A percentile compares a stretch with the other conserved stretches of the same genome.
phyloP scores from a whole-genome alignment of 176 grass and related monocot genomes.

The Eragrostis curvula region DNA sequence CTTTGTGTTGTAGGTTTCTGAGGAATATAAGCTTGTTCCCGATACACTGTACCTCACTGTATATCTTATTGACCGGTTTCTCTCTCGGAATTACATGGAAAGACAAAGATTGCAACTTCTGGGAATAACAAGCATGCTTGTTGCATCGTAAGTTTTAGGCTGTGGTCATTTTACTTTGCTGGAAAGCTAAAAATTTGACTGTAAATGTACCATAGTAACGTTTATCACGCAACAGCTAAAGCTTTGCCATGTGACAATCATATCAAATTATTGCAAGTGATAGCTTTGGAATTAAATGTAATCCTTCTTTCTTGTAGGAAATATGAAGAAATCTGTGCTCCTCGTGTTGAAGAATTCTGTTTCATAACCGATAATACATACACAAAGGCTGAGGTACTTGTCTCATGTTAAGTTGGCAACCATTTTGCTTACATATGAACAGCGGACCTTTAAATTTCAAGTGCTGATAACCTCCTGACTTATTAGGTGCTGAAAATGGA shows the following conservation, averaged over 20 bases:
- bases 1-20: slow-evolving; percentile 61
- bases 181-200: not conserved
- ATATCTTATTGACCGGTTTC: slow-evolving; percentile 72
- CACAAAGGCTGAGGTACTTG: slow-evolving; percentile 63
- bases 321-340: slow-evolving; percentile 89
- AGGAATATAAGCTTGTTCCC: slow-evolving; percentile 82
- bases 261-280: not conserved
- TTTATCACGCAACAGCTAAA: not conserved
- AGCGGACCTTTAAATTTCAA: not conserved
- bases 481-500: slow-evolving; percentile 82
- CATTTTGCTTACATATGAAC: not conserved
- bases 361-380: slow-evolving; percentile 90
- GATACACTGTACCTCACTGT: slow-evolving; percentile 82
- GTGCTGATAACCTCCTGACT: slow-evolving; percentile 14
- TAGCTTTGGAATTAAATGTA: not conserved
- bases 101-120: slow-evolving; percentile 70
- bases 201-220: not conserved
- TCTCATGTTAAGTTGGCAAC: not conserved
- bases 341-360: slow-evolving; percentile 76
- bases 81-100: slow-evolving; percentile 70
- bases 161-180: not conserved
- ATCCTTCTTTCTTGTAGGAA: slow-evolving; percentile 45
- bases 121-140: slow-evolving; percentile 78
- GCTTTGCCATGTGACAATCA: not conserved
- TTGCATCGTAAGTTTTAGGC: slow-evolving; percentile 71